phyloP scores from a whole-genome alignment of 2,329 filamentous ascomycete species.

The Hypoxylon sp. region DNA sequence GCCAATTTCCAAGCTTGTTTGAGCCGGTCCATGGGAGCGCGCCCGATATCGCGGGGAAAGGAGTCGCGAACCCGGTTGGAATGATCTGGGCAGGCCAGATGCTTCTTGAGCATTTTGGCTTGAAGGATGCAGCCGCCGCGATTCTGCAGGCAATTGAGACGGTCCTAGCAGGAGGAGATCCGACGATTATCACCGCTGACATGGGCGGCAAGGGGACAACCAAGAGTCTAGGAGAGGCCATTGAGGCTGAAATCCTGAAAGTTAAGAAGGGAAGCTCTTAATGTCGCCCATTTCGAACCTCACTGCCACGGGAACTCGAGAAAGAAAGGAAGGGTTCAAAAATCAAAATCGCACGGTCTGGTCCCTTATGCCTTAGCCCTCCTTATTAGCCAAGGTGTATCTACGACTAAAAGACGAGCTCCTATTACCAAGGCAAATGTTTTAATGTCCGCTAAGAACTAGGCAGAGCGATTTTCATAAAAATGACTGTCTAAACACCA shows the following conservation, averaged over 20 bases:
- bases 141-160: constrained; percentile 51
- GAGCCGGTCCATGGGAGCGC: constrained; percentile 76
- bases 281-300: background rate
- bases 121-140: constrained; percentile 68
- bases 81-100: constrained; percentile 63
- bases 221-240: constrained; percentile 70
- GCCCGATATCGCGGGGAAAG: constrained; percentile 75
- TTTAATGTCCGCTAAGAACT: background rate
- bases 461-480: background rate
- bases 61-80: constrained; percentile 74
- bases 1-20: constrained; percentile 73
- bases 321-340: background rate
- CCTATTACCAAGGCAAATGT: background rate
- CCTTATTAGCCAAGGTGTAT: background rate
- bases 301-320: background rate
- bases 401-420: background rate
- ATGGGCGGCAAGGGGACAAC: constrained; percentile 72
- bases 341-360: background rate
- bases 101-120: constrained; percentile 75
- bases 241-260: constrained; percentile 52
- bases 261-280: constrained; percentile 12
- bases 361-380: background rate
- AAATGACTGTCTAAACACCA: background rate
- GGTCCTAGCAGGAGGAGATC: constrained; percentile 59
- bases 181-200: constrained; percentile 70